Evolutionary conservation across 1,284 basidiomycete species (phyloP).

Genomic region (Peniophora sp.): DNA sequence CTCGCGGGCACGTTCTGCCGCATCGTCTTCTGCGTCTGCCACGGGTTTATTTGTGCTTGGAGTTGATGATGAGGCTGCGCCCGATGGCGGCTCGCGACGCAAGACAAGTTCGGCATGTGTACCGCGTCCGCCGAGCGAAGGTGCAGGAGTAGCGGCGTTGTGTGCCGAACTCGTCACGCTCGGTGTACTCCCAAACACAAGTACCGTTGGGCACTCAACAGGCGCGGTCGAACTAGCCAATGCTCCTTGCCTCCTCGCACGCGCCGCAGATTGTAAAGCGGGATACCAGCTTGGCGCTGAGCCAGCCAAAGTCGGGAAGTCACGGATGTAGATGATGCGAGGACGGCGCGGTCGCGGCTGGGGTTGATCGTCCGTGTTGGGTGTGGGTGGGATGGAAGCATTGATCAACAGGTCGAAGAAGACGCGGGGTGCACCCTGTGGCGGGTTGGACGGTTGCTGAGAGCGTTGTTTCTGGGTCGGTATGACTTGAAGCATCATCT

Average conservation of each 20-base stretch:
- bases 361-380: conserved; percentile 14
- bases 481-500: conserved; percentile 9
- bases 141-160: background rate
- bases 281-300: conserved; percentile 77
- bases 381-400: conserved; percentile 21
- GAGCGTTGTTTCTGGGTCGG: conserved; percentile 28
- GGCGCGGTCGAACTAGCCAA: conserved; percentile 47
- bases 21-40: conserved; percentile 45
- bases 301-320: conserved; percentile 67
- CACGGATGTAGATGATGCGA: conserved; percentile 79
- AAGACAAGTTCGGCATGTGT: background rate
- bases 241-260: conserved; percentile 58
- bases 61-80: conserved; percentile 18
- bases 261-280: conserved; percentile 67
- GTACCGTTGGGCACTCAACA: conserved; percentile 62
- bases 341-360: conserved; percentile 28
- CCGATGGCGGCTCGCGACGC: conserved; percentile 16
- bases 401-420: conserved; percentile 76
- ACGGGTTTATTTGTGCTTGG: conserved; percentile 19
- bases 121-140: background rate
- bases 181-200: conserved; percentile 79
- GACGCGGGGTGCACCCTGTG: conserved; percentile 31
- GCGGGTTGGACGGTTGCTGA: background rate
- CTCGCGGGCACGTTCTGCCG: conserved; percentile 59
- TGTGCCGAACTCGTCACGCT: conserved; percentile 34